A percentile compares a stretch with the other conserved stretches of the same genome.
These are phyloP conservation scores for Gaillardinia entomophila DNA, from an alignment of 805 yeast species.

Conservation along the genomic window DNA sequence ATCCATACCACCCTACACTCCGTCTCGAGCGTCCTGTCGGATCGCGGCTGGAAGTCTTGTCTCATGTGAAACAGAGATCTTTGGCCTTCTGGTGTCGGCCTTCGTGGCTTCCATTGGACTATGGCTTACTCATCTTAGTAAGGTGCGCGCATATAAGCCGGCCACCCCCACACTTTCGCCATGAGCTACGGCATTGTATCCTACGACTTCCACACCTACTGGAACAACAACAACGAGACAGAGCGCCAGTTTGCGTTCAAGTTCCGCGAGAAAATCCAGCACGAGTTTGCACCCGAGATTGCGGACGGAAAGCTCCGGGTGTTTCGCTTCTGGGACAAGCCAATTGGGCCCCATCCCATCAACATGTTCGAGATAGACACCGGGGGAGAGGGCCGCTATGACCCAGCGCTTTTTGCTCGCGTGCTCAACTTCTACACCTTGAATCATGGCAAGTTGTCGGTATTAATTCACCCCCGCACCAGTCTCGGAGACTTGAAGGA, in stretches of 20 bases:
- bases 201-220: conserved; percentile 55
- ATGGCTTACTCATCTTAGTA: too few relatives aligned
- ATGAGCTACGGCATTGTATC: conserved; percentile 14
- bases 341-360: conserved; percentile 56
- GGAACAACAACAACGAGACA: conserved; percentile 26
- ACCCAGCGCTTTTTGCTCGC: conserved; percentile 37
- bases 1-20: too few relatives aligned
- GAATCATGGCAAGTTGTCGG: conserved; percentile 47
- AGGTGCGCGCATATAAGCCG: not conserved
- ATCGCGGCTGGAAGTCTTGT: too few relatives aligned
- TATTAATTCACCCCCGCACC: conserved; percentile 49
- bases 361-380: conserved; percentile 57
- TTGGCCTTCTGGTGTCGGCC: too few relatives aligned
- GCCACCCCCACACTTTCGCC: not conserved
- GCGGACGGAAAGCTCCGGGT: conserved; percentile 36
- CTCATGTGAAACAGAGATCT: too few relatives aligned
- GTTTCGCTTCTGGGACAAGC: conserved; percentile 39
- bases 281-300: conserved; percentile 39
- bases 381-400: conserved; percentile 17
- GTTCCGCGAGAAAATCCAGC: conserved; percentile 33
- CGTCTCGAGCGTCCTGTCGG: too few relatives aligned
- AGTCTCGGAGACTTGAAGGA: conserved; percentile 37
- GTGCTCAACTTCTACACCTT: conserved; percentile 47
- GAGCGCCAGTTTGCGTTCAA: conserved; percentile 29
- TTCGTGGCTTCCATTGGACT: too few relatives aligned